phyloP scores from a whole-genome alignment of 2,329 filamentous ascomycete species.

The Arthrinium phaeospermum region DNA sequence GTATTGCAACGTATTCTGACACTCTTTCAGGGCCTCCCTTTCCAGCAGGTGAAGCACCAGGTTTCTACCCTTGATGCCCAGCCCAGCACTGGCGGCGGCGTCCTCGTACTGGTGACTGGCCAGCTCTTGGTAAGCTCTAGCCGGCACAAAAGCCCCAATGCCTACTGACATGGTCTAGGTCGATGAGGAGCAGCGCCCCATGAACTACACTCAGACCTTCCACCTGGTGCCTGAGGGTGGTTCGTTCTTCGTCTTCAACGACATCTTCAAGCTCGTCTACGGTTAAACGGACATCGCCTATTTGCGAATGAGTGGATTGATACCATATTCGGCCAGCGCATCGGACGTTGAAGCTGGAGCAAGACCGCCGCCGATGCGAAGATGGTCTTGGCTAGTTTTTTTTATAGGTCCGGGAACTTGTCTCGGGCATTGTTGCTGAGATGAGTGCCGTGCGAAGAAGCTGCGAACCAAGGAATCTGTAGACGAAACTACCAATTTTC shows the following conservation, averaged over 20 bases:
- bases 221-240: conserved; percentile 75
- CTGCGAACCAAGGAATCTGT: background rate
- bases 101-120: conserved; percentile 89
- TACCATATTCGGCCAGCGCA: background rate
- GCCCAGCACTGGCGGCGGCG: conserved; percentile 72
- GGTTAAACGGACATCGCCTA: conserved; percentile 43
- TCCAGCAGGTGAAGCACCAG: conserved; percentile 74
- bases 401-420: background rate
- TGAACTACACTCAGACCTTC: conserved; percentile 92
- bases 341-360: background rate
- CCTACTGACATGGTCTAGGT: conserved; percentile 59
- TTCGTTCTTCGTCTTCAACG: conserved; percentile 89
- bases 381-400: conserved; percentile 3
- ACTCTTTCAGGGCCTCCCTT: conserved; percentile 25
- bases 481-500: background rate
- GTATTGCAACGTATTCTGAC: conserved; percentile 20
- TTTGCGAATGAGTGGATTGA: background rate
- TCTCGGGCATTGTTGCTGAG: background rate
- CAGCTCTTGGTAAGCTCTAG: conserved; percentile 73
- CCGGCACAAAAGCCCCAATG: background rate
- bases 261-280: conserved; percentile 91
- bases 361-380: background rate
- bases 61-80: conserved; percentile 83
- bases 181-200: conserved; percentile 82
- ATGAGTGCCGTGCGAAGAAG: background rate